A percentile compares a stretch with the other conserved stretches of the same genome.
These are phyloP conservation scores for Euphorbia lathyris DNA, from an alignment of 345 rosid genomes.

Conservation along the genomic window DNA sequence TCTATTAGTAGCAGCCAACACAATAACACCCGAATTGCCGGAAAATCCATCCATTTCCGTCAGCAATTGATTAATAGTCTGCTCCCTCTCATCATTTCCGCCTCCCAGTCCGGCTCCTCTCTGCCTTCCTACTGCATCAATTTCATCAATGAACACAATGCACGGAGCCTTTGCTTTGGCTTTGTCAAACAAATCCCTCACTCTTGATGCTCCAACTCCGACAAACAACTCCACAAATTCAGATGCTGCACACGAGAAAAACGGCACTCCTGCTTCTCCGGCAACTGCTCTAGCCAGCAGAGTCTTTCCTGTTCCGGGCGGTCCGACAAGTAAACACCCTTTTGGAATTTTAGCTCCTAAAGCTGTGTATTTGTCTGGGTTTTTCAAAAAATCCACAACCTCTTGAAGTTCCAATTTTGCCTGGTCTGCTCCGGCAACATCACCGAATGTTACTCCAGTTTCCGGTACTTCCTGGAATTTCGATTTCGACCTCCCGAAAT, in stretches of 20 bases:
- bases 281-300: conserved; percentile 81
- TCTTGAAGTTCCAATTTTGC: conserved; percentile 74
- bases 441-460: conserved; percentile 69
- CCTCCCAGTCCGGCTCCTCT: conserved; percentile 97
- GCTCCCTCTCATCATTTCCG: conserved; percentile 93
- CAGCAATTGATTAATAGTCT: conserved; percentile 75
- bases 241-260: conserved; percentile 77
- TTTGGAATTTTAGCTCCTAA: conserved; percentile 82
- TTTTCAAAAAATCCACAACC: conserved; percentile 79
- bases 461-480: conserved; percentile 86
- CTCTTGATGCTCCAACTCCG: conserved; percentile 90
- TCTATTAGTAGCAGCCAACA: conserved; percentile 85
- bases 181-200: conserved; percentile 81
- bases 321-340: conserved; percentile 77
- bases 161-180: conserved; percentile 82
- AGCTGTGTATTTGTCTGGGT: conserved; percentile 82
- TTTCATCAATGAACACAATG: conserved; percentile 84
- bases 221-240: conserved; percentile 84
- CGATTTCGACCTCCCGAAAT: conserved; percentile 70
- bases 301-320: conserved; percentile 86
- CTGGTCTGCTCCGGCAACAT: conserved; percentile 84
- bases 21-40: conserved; percentile 86
- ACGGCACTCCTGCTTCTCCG: conserved; percentile 86
- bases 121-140: conserved; percentile 90
- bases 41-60: conserved; percentile 95